Evolutionary conservation across 2,329 filamentous ascomycete genomes (phyloP).

Genomic region (Fusarium solani-melongenae): DNA sequence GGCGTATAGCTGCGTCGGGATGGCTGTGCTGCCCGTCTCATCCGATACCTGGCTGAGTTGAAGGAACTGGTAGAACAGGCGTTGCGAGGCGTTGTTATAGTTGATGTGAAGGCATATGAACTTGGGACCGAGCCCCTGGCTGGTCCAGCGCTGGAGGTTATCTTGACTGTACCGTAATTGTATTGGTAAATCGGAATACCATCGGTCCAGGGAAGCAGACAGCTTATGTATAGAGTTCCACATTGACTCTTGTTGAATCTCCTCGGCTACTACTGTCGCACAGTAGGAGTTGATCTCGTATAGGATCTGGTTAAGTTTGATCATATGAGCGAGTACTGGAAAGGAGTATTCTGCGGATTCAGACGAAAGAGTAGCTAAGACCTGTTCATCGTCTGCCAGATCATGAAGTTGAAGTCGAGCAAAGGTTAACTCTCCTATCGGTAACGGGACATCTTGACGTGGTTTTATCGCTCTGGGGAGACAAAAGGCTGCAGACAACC

Average conservation of each 20-base stretch:
- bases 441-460: slow-evolving; percentile 43
- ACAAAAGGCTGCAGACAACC: slow-evolving; percentile 35
- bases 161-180: slow-evolving; percentile 51
- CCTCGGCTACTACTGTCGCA: slow-evolving; percentile 1
- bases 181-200: slow-evolving; percentile 40
- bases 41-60: slow-evolving; percentile 43
- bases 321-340: slow-evolving; percentile 29
- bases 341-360: not conserved
- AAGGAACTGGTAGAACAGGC: slow-evolving; percentile 61
- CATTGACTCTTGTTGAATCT: slow-evolving; percentile 42
- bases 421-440: slow-evolving; percentile 47
- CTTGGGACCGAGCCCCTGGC: slow-evolving; percentile 53
- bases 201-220: slow-evolving; percentile 46
- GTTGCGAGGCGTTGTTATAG: slow-evolving; percentile 58
- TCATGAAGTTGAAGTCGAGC: not conserved
- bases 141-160: slow-evolving; percentile 52
- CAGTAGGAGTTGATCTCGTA: slow-evolving; percentile 51
- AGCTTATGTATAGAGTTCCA: slow-evolving; percentile 46
- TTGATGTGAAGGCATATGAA: slow-evolving; percentile 59
- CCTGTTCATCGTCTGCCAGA: not conserved
- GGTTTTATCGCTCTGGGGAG: slow-evolving; percentile 11
- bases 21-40: not conserved
- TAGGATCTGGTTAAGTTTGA: slow-evolving; percentile 48
- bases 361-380: not conserved
- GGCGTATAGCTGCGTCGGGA: not conserved